Evolutionary conservation across 1,139 yeast species (phyloP), one percentile per base, ranked within the genome.

Genomic region (Magnusiomyces ingens): DNA sequence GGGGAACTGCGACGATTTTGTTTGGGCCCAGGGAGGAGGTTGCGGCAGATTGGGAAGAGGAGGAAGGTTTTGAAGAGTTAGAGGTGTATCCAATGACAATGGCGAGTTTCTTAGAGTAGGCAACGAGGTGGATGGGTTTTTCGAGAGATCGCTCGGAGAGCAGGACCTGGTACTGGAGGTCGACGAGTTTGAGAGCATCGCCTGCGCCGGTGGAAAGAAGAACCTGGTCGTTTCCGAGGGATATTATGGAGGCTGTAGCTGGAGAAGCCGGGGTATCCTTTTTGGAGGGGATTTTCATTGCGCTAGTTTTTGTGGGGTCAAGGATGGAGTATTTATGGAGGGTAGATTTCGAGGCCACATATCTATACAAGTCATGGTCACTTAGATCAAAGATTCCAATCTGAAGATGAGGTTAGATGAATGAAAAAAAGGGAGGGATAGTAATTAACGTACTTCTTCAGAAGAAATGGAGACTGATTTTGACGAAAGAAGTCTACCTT

Each of bases 111-210:
- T 59, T 41, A 4, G 55, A 55, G 50, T 55, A 63, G 15, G 62
- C 58, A 13, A 61, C 53, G n/a, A 65, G 55, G 21, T 53, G 49
- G 22, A 58, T 43, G 17, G 54, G 55, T 15, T 44, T 22, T 61
- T 59, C 40, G 67, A 64, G 38, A 13, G 64, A 64, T 19, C 65
- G 63, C 44, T 68, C 60, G 3, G 73, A 64, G n/a, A 76, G 57
- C 29, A 73, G 60, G 3, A 79, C 69, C 45, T 70, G 70, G 58
- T 74, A 75, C 26, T 70, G 64, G 26, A 75, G 64, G 59, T 78
- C 81, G 38, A 78, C 59, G 12, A 77, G 62, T 54, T 64, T 67
- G 1, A 55, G 50, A 19, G 52, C 41, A 36, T 44, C 44, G 41
- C 50, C 56, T 26, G 45, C 44, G 38, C 49, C 55, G 29, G 49